Conservation (phyloP, 108 stramenopile genomes). For the Skeletonema marinoi region DNA sequence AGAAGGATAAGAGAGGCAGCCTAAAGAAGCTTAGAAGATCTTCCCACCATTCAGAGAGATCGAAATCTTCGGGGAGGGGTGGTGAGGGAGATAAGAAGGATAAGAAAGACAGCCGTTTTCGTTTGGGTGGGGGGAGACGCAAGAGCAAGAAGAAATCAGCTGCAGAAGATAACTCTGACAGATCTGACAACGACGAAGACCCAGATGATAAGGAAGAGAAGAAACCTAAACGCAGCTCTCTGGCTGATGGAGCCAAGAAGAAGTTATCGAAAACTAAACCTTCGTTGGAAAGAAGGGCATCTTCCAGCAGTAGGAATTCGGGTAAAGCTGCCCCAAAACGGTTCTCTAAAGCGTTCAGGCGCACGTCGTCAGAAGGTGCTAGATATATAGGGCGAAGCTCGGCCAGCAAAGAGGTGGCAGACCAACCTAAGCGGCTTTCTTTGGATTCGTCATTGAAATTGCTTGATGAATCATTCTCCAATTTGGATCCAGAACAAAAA, state of each 20-base stretch:
- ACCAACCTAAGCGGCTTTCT: not conserved
- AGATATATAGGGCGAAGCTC: not conserved
- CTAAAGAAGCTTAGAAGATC: not conserved
- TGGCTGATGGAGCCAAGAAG: not conserved
- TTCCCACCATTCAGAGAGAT: not conserved
- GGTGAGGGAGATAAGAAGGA: not conserved
- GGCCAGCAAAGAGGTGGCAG: not conserved
- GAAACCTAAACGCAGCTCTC: not conserved
- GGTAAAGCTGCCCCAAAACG: not conserved
- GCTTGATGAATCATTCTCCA: not conserved
- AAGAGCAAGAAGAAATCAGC: not conserved
- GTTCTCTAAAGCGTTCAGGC: not conserved
- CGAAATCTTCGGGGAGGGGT: not conserved
- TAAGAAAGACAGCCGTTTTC: not conserved
- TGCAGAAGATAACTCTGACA: not conserved
- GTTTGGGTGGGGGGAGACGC: not conserved
- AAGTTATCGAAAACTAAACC: not conserved
- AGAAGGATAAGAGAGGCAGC: too few species aligned
- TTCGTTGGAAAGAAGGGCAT: not conserved
- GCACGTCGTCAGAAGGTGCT: not conserved
- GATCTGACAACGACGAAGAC: not conserved
- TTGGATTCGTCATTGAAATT: not conserved
- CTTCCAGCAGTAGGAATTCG: not conserved
- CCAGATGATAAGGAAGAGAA: not conserved
- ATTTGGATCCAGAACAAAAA: not conserved